Conservation (phyloP, 495 filamentous ascomycete genomes). For the Aspergillus egyptiacus region DNA sequence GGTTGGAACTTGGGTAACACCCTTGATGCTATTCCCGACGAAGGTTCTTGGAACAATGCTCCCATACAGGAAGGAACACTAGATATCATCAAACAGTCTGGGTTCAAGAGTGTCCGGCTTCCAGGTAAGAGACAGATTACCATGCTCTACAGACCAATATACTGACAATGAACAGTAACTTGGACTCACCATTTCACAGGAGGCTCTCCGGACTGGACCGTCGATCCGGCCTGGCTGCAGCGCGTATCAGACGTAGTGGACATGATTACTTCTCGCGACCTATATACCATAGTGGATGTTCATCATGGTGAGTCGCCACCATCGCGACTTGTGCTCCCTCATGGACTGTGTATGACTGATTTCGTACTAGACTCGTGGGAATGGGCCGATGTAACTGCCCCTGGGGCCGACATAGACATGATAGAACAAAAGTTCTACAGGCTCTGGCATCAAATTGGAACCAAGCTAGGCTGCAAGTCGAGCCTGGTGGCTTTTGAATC, state of each 20-base stretch:
- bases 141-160: not conserved
- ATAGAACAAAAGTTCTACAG: conserved; percentile 53
- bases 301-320: conserved; percentile 43
- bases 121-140: conserved; percentile 37
- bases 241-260: conserved; percentile 57
- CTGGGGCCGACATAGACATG: conserved; percentile 42
- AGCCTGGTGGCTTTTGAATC: conserved; percentile 53
- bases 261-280: conserved; percentile 43
- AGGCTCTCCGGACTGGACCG: conserved; percentile 46
- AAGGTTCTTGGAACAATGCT: conserved; percentile 56
- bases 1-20: conserved; percentile 50
- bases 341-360: not conserved
- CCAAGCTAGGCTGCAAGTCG: conserved; percentile 49
- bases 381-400: conserved; percentile 51
- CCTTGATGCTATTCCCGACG: conserved; percentile 51
- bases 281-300: conserved; percentile 53
- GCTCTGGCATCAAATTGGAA: conserved; percentile 56
- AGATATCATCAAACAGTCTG: conserved; percentile 45
- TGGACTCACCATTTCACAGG: conserved; percentile 52
- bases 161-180: conserved; percentile 39
- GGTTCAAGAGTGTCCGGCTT: conserved; percentile 55
- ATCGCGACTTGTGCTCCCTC: no score
- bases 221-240: conserved; percentile 51
- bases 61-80: conserved; percentile 44
- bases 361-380: conserved; percentile 42